These are phyloP conservation scores for Colletotrichum lindemuthianum DNA, from an alignment of 2,329 filamentous ascomycete genomes.

Conservation along the genomic window DNA sequence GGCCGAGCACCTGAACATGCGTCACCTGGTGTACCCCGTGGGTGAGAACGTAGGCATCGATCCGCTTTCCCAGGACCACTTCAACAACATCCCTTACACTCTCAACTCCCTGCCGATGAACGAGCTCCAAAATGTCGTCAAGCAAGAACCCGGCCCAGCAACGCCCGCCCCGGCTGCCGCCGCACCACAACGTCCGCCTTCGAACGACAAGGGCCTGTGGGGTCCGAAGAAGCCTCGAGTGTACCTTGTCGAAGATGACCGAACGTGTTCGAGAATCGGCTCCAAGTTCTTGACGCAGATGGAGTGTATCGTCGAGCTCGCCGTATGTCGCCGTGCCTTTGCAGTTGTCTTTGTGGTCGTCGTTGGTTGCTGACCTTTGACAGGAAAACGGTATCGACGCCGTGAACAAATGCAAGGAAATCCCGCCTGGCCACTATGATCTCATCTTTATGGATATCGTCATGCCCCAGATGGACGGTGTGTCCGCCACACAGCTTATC, in stretches of 20 bases:
- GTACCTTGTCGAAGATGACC: constrained; percentile 87
- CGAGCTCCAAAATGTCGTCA: constrained; percentile 48
- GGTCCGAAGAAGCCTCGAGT: constrained; percentile 77
- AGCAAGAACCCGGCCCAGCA: constrained; percentile 31
- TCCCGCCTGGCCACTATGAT: constrained; percentile 63
- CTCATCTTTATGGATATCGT: constrained; percentile 93
- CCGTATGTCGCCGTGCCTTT: constrained; percentile 58
- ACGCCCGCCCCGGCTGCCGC: constrained; percentile 34
- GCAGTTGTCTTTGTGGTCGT: not conserved
- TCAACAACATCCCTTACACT: constrained; percentile 91
- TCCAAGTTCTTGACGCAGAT: constrained; percentile 74
- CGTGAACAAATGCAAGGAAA: constrained; percentile 79
- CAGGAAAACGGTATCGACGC: constrained; percentile 84
- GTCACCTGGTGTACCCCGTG: constrained; percentile 86
- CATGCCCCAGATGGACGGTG: constrained; percentile 95
- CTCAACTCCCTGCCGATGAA: constrained; percentile 67
- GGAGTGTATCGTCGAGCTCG: constrained; percentile 74
- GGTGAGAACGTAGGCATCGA: constrained; percentile 93
- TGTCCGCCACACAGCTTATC: constrained; percentile 93
- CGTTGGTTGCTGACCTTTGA: not conserved
- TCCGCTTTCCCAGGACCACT: constrained; percentile 92
- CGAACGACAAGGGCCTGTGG: constrained; percentile 60
- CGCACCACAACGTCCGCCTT: constrained; percentile 43
- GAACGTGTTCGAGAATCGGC: constrained; percentile 73
- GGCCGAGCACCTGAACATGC: constrained; percentile 65